Evolutionary conservation across 2,329 filamentous ascomycete species (phyloP).

Genomic region (Colletotrichum ledebouriae): DNA sequence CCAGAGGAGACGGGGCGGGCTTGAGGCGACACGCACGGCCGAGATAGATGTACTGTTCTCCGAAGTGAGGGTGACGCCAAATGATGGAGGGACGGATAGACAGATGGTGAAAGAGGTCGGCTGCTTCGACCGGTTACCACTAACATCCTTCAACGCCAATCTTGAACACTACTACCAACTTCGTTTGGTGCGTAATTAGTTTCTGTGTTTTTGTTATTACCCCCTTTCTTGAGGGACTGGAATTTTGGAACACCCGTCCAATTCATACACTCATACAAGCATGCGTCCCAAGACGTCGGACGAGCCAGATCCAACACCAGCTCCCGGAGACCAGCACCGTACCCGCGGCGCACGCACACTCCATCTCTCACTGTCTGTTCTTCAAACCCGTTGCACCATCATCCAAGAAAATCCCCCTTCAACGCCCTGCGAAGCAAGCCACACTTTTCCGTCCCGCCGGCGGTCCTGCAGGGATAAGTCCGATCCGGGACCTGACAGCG

Average conservation of each 20-base stretch:
- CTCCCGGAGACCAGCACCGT: conserved; percentile 8
- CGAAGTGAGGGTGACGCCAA: conserved; percentile 10
- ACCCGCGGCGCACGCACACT: conserved; percentile 20
- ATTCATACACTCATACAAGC: background rate
- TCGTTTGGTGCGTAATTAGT: background rate
- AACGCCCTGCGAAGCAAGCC: conserved; percentile 32
- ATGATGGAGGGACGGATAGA: conserved; percentile 41
- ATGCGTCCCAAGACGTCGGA: conserved; percentile 18
- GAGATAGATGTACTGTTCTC: background rate
- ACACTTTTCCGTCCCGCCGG: conserved; percentile 41
- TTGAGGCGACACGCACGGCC: background rate
- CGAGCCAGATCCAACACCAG: background rate
- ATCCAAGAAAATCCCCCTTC: background rate
- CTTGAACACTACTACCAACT: too few relatives aligned
- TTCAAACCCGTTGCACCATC: background rate
- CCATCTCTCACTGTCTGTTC: conserved; percentile 19
- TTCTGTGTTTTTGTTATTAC: too few relatives aligned
- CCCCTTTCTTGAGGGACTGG: background rate
- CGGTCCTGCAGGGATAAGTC: conserved; percentile 38
- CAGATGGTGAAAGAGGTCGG: conserved; percentile 25
- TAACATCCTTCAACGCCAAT: conserved; percentile 4
- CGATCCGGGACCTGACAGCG: conserved; percentile 35
- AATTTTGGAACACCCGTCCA: background rate
- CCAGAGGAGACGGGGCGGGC: background rate
- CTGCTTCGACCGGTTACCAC: conserved; percentile 29